Base-by-base conservation (phyloP, 2,329 filamentous ascomycete species). In the Simplicillium aogashimaense region DNA sequence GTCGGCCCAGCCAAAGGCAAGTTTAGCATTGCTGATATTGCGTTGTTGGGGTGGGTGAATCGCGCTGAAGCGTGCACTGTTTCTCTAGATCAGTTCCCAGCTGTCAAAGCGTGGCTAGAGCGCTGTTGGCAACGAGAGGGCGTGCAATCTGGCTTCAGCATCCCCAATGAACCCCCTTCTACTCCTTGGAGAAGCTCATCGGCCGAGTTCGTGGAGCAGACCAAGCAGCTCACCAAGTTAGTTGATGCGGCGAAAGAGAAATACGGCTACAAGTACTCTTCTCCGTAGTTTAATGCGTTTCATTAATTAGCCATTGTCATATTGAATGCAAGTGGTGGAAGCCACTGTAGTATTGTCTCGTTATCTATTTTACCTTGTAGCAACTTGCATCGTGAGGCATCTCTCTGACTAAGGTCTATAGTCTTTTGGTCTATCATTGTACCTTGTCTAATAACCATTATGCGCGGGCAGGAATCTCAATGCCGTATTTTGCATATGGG, bases 61-160 rank as follows among this genome's bases (percentile, higher is more conserved):
- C 57, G 60, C 2, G 67, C 45, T 3, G 74, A 1, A 63, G 37
- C 41, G 4, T 37, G 38, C 10, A 47, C 66, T 13, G 76, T 81
- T 39, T 42, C 51, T 11, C 44, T 46, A 3, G 57, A 62, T 2
- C 77, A 86, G 45, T 92, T 88, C 60, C 85, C 86, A 2, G 60
- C 73, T 30, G 58, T 94, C 46, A 78, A 83, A 53, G 72, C 74
- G 4, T 94, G 87, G 87, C 70, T 88, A 48, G 73, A 83, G 44
- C 70, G 71, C 40, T 70, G 94, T 64, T 65, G 76, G 30, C 69
- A 73, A 40, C 72, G 86, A 2, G 77, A 81, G 0, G 85, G 69
- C 2, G 70, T 88, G 8, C 76, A 87, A 60, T 85, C 81, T 60
- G 87, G 84, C 6, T 67, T 78, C 42, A 69, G 86, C 58, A 73